Conservation (phyloP, 306 rosid genomes). For the Chamaecrista fasciculata region DNA sequence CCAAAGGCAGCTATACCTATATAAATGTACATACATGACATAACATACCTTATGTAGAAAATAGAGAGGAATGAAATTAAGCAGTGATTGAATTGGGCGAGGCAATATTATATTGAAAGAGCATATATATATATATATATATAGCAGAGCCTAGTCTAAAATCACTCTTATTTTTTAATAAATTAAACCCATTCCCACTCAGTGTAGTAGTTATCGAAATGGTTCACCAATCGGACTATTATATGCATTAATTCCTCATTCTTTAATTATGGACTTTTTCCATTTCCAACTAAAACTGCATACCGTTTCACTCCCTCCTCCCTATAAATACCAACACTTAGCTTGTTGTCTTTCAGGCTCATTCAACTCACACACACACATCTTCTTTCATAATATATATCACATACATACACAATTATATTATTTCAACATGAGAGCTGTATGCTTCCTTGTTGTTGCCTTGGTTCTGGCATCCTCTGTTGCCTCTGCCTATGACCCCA, state of each 20-base stretch:
- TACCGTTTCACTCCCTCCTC: background rate
- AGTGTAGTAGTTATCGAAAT: background rate
- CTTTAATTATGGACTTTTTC: background rate
- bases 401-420: no score
- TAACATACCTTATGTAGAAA: no score
- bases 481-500: slow-evolving; percentile 38
- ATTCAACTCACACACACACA: background rate
- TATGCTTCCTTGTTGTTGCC: background rate
- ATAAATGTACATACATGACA: no score
- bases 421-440: slow-evolving; percentile 13
- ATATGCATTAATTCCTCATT: background rate
- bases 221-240: background rate
- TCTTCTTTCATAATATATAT: no score
- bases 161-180: no score
- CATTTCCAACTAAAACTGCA: background rate
- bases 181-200: no score
- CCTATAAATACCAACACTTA: slow-evolving; percentile 29
- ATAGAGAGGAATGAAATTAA: no score
- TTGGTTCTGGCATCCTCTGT: slow-evolving; percentile 29
- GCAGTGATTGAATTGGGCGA: no score
- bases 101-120: no score
- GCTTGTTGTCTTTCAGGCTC: background rate
- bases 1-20: no score
- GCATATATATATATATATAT: no score
- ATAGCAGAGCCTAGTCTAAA: no score